phyloP scores from a whole-genome alignment of 2,329 filamentous ascomycete genomes.

The Parastagonospora nodorum region DNA sequence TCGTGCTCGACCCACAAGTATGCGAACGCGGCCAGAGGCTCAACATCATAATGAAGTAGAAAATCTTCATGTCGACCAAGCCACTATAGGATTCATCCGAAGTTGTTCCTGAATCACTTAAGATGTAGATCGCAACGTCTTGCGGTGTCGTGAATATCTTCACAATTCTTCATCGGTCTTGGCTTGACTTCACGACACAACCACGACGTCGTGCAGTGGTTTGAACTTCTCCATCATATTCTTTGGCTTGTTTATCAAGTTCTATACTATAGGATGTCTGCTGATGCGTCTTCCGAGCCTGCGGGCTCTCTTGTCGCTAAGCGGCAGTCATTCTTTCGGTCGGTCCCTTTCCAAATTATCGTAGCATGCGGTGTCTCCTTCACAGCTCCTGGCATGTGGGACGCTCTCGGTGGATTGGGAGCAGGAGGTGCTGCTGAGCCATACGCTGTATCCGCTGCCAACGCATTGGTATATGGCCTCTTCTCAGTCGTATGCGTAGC shows the following conservation, averaged over 20 bases:
- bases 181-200: background rate
- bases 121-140: conserved; percentile 4
- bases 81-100: background rate
- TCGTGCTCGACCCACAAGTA: conserved; percentile 29
- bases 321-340: conserved; percentile 34
- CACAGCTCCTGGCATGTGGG: conserved; percentile 44
- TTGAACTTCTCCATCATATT: too few species aligned
- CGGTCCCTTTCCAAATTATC: conserved; percentile 40
- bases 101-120: background rate
- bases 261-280: conserved; percentile 8
- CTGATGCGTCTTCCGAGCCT: conserved; percentile 11
- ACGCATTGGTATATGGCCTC: conserved; percentile 40
- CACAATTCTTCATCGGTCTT: background rate
- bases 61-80: conserved; percentile 8
- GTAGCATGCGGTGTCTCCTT: conserved; percentile 43
- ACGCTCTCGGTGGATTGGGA: conserved; percentile 39
- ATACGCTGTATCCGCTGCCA: conserved; percentile 41
- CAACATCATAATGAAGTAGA: conserved; percentile 15
- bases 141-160: background rate
- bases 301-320: conserved; percentile 19
- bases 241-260: too few species aligned
- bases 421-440: conserved; percentile 42
- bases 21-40: conserved; percentile 9
- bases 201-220: too few species aligned
- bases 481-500: conserved; percentile 39